Evolutionary conservation across 306 rosid species (phyloP), one percentile per base, ranked within the genome.

Genomic region (Malus asiatica): DNA sequence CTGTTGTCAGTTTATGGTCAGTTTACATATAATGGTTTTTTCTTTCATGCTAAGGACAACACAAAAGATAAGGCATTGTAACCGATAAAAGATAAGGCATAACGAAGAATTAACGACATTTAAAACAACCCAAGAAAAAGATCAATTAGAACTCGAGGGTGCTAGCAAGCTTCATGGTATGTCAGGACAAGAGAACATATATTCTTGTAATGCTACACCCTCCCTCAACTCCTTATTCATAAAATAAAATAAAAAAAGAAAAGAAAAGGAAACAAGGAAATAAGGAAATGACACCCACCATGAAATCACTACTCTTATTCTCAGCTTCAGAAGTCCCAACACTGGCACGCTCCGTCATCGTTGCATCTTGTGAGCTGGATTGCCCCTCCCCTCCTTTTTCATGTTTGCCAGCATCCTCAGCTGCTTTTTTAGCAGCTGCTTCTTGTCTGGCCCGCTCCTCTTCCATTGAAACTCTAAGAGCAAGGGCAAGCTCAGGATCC

Each of bases 391-490:
- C 91, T 75, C 84, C 97, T 77, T 90, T 92, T 73, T 88, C 97
- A 80, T 87, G 88, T 81, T 92, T 88, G 58, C 92, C 67, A 78
- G 86, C 86, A 55, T 96, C 99, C 78, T 90, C 99, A 55, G 98
- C 88, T 65, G 97, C 98, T 92, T 87, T 96, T 79, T 90, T 96
- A 20, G 99, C 99, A 79, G 99, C 98, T 55, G 99, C 99, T 85
- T 96, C 99, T 69, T 96, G 99, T 77, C 99, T 88, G 57, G 98
- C 99, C 87, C 99, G 90, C 88, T 96, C 99, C 84, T 96, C 99
- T 84, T 96, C 99, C 99, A 96, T 96, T 61, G 99, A 96, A 82
- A 96, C 99, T 83, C 99, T 90, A 40, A 96, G 92, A 80, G 99
- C 99, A 78, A 96, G 99, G 75, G 99, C 99, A 75, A 96, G 89